These are phyloP conservation scores for Earliella scabrosa DNA, from an alignment of 1,284 basidiomycete species.

Conservation along the genomic window DNA sequence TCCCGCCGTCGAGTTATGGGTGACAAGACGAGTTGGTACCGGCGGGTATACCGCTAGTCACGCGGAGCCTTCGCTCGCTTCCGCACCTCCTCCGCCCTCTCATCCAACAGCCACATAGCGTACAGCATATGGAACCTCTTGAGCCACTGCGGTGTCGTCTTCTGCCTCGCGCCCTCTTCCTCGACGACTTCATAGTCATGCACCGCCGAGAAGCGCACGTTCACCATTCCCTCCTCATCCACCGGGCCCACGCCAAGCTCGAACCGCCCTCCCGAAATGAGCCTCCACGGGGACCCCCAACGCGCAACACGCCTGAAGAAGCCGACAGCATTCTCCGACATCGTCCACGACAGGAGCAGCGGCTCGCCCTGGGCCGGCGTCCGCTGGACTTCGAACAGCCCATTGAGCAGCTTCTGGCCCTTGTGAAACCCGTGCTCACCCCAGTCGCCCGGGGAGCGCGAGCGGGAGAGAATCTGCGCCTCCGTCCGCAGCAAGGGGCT, in stretches of 20 bases:
- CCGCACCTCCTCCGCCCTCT: constrained; percentile 12
- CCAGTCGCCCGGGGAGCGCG: constrained; percentile 5
- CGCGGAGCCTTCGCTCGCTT: not conserved
- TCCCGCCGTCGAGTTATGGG: no score
- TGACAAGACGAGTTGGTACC: no score
- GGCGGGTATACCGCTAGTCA: no score
- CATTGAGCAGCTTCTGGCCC: constrained; percentile 8
- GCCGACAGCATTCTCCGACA: not conserved
- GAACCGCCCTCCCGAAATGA: constrained; percentile 22
- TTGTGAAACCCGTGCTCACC: constrained; percentile 18
- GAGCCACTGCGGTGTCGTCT: constrained; percentile 22
- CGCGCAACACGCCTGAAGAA: constrained; percentile 18
- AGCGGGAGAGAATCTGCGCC: not conserved
- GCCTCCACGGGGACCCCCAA: constrained; percentile 21
- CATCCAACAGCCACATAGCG: constrained; percentile 21
- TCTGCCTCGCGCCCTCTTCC: constrained; percentile 16
- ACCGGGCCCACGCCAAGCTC: constrained; percentile 13
- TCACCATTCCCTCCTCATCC: constrained; percentile 16
- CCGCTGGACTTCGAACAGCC: constrained; percentile 7
- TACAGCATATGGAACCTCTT: constrained; percentile 15
- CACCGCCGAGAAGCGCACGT: constrained; percentile 16
- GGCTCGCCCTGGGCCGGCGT: constrained; percentile 7
- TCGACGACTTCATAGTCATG: constrained; percentile 19
- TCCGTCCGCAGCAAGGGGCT: constrained; percentile 8
- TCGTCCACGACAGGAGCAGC: constrained; percentile 15